Conservation (phyloP, 192 early-diverging fungal genomes). For the Coemansia sp. region DNA sequence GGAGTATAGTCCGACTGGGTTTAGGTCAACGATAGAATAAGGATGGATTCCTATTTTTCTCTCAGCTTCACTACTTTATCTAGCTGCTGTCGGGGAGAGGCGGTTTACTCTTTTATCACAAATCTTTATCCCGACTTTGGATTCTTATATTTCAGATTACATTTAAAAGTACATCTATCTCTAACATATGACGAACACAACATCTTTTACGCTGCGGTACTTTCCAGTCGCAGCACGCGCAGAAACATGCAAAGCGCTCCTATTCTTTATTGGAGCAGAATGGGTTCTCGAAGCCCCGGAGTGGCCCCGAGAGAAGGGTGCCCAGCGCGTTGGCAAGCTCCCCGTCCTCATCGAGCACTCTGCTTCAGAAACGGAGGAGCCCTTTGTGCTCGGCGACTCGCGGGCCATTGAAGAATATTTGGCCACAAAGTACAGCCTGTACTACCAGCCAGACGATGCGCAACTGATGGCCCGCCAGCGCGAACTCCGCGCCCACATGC, state of each 20-base stretch:
- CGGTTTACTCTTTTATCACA: no score
- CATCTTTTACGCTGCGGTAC: slow-evolving; percentile 22
- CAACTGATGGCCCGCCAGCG: slow-evolving; percentile 32
- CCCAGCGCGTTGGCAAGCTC: slow-evolving; percentile 53
- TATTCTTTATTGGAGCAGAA: slow-evolving; percentile 35
- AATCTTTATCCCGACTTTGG: no score
- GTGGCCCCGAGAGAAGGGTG: slow-evolving; percentile 51
- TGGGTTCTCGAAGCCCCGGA: slow-evolving; percentile 29
- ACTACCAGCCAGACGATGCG: slow-evolving; percentile 13
- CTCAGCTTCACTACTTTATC: no score
- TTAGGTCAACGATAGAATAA: no score
- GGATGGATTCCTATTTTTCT: no score
- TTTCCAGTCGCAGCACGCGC: slow-evolving; percentile 34
- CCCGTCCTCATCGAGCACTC: slow-evolving; percentile 54
- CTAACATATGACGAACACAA: no score
- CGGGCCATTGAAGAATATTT: slow-evolving; percentile 57
- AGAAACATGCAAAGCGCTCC: slow-evolving; percentile 33
- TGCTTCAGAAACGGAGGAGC: slow-evolving; percentile 12
- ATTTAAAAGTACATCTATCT: no score
- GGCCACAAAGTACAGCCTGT: slow-evolving; percentile 37
- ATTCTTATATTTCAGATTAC: no score
- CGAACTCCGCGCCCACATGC: slow-evolving; percentile 22
- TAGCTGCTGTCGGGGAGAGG: no score
- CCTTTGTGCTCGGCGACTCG: slow-evolving; percentile 44
- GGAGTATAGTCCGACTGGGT: no score